Evolutionary conservation across 148 eudicot genomes (phyloP).

Genomic region (Cornus controversa): DNA sequence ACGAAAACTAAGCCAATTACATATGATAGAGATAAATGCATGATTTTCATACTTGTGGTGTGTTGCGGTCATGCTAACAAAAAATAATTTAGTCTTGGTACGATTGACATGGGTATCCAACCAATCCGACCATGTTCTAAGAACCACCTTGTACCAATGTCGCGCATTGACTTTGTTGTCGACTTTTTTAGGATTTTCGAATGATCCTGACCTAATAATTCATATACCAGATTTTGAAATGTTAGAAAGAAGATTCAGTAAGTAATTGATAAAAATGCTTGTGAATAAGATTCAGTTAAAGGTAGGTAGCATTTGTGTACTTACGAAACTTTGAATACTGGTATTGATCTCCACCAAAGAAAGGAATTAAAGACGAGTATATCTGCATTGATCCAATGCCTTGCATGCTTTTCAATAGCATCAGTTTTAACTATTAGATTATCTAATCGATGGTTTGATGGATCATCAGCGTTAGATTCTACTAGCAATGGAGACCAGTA

Average conservation of each 20-base stretch:
- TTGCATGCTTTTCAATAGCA: slow-evolving; percentile 73
- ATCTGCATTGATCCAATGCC: slow-evolving; percentile 66
- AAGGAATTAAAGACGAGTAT: slow-evolving; percentile 64
- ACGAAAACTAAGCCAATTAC: too few species aligned
- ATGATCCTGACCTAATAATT: slow-evolving; percentile 25
- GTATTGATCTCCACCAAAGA: slow-evolving; percentile 68
- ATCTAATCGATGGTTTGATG: slow-evolving; percentile 33
- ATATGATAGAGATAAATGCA: too few species aligned
- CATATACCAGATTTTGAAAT: too few species aligned
- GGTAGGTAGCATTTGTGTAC: not conserved
- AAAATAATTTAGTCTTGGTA: slow-evolving; percentile 34
- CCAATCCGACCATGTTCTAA: slow-evolving; percentile 38
- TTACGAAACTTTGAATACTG: slow-evolving; percentile 14
- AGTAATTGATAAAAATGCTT: too few species aligned
- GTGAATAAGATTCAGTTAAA: too few species aligned
- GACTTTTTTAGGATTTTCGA: slow-evolving; percentile 4
- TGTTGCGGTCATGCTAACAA: slow-evolving; percentile 35
- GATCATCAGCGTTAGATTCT: slow-evolving; percentile 75
- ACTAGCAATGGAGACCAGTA: slow-evolving; percentile 83
- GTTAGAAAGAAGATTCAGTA: too few species aligned
- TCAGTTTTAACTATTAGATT: slow-evolving; percentile 47
- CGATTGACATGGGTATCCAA: slow-evolving; percentile 27
- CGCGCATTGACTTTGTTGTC: slow-evolving; percentile 13
- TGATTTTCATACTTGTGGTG: slow-evolving; percentile 13
- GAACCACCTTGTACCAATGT: slow-evolving; percentile 28